Base-by-base conservation (phyloP, 2,329 filamentous ascomycete species). In the Pseudogymnoascus sp. region DNA sequence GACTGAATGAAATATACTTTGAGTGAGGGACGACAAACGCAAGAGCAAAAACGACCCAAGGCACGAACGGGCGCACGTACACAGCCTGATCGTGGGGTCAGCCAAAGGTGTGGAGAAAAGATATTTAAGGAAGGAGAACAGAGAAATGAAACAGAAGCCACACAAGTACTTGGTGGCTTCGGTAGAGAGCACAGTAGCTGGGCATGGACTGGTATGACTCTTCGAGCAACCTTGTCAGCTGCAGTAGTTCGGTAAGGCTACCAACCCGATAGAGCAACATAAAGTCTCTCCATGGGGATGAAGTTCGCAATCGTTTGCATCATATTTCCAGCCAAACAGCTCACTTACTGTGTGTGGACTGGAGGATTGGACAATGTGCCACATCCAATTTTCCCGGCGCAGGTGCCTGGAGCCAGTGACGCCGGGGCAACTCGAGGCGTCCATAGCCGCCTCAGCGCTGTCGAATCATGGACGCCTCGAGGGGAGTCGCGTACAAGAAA, bases 121-220 rank as follows among this genome's bases (percentile, higher is more conserved):
- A 55, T 55, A 55, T 55, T 55, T 55, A 55, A 55, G 49, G 45
- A 55, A 55, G 45, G 49, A 55, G 49, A 55, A 55, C 49, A 28
- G 28, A 5, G n/a, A 19, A 33, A 33, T 14, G 49, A 55, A 33
- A 33, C 49, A 19, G 49, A 55, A 55, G 16, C 49, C 28, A 22
- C 49, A 19, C 28, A 55, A 55, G 49, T 55, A 55, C 28, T 22
- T 22, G 28, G 28, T 55, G 28, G 28, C 49, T 55, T 55, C 28
- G 49, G 49, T 55, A 14, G 49, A 55, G 33, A 1, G 49, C 28
- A 30, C n/a, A 33, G 28, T 14, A 33, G n/a, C 28, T 28, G 23
- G 42, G 23, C 23, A 33, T 33, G 28, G 49, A 16, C 14, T 9
- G 9, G 49, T 55, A 55, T 55, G 49, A 55, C 49, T 55, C 49